Percentiles rank a stretch among this genome's conserved stretches.
Evolutionary conservation across 164 flowering plant genomes (phyloP).

Genomic region (Sedum album): DNA sequence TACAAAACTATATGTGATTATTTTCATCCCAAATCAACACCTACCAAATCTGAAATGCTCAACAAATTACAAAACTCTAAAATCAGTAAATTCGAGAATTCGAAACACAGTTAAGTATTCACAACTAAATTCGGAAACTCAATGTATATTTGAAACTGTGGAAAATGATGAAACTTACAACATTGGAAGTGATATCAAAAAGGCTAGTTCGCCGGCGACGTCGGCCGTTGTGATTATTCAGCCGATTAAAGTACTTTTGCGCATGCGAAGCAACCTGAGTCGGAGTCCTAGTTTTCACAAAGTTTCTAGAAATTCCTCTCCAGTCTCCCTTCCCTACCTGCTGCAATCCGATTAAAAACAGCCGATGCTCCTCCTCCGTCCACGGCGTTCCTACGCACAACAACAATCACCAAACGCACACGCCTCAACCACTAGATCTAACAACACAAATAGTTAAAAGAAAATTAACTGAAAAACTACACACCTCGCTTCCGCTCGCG

Average conservation of each 20-base stretch:
- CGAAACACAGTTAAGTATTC: too few relatives aligned
- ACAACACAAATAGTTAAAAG: background rate
- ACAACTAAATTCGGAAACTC: background rate
- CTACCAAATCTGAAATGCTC: background rate
- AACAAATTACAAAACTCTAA: background rate
- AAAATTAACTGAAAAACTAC: constrained; percentile 36
- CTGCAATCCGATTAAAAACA: constrained; percentile 66
- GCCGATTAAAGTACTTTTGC: constrained; percentile 82
- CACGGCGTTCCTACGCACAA: constrained; percentile 62
- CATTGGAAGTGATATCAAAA: constrained; percentile 75
- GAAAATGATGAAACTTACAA: constrained; percentile 28
- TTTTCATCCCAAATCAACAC: background rate
- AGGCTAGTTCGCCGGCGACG: constrained; percentile 85
- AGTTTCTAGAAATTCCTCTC: constrained; percentile 90
- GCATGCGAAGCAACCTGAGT: constrained; percentile 97
- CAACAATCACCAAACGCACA: background rate
- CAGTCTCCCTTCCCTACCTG: constrained; percentile 94
- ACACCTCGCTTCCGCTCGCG: constrained; percentile 91
- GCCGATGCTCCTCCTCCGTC: constrained; percentile 88
- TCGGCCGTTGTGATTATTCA: constrained; percentile 46
- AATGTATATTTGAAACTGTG: too few relatives aligned
- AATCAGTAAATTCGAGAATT: background rate
- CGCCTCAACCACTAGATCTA: background rate
- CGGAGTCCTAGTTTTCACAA: constrained; percentile 79
- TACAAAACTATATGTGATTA: background rate